These are phyloP conservation scores for Alternaria sp. DNA, from an alignment of 2,329 filamentous ascomycete species.

Conservation along the genomic window DNA sequence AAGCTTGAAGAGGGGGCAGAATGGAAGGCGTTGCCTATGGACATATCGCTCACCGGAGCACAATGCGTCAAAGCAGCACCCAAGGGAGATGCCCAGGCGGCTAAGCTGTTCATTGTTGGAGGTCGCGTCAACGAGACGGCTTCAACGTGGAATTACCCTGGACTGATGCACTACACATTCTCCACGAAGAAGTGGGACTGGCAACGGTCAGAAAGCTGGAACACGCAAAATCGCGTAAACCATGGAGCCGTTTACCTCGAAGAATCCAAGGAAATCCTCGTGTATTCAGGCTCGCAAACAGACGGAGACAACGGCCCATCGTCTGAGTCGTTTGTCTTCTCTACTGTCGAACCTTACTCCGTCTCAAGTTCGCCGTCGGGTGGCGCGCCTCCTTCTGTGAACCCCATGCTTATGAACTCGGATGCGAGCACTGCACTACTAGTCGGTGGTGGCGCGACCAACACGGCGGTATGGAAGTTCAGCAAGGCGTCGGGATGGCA, in stretches of 20 bases:
- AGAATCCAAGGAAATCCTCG: constrained; percentile 73
- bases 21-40: constrained; percentile 74
- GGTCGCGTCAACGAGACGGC: constrained; percentile 60
- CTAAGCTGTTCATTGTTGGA: constrained; percentile 82
- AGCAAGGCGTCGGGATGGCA: constrained; percentile 70
- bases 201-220: constrained; percentile 59
- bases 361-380: constrained; percentile 62
- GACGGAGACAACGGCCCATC: constrained; percentile 65
- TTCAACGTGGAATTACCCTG: constrained; percentile 66
- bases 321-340: constrained; percentile 78
- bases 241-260: constrained; percentile 82
- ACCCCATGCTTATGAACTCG: constrained; percentile 80
- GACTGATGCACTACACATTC: constrained; percentile 76
- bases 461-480: constrained; percentile 78
- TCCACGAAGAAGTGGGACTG: constrained; percentile 66
- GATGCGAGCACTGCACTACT: constrained; percentile 74
- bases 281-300: constrained; percentile 80
- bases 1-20: constrained; percentile 71
- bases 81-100: constrained; percentile 63
- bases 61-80: constrained; percentile 78
- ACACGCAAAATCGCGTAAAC: constrained; percentile 73
- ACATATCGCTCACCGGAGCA: constrained; percentile 75
- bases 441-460: constrained; percentile 74
- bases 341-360: constrained; percentile 69
- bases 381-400: constrained; percentile 67